Conservation (phyloP, 2,329 filamentous ascomycete genomes). For the Xylariaceae sp. region DNA sequence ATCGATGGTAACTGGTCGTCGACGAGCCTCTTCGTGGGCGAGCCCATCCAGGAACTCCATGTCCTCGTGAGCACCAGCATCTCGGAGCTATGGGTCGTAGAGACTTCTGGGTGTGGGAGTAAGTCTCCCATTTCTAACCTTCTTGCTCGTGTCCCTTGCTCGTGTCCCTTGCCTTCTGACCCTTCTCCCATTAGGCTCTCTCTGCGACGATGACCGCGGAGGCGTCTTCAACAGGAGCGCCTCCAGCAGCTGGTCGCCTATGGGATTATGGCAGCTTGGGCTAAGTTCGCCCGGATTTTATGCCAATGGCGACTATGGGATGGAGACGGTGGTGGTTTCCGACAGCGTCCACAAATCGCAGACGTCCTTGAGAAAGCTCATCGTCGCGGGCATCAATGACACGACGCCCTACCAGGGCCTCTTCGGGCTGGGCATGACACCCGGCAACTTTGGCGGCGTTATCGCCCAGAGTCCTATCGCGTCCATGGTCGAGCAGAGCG, state of each 20-base stretch:
- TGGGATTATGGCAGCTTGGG: conserved; percentile 57
- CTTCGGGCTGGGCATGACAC: conserved; percentile 51
- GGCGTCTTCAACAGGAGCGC: conserved; percentile 47
- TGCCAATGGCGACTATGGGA: conserved; percentile 61
- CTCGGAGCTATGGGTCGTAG: conserved; percentile 67
- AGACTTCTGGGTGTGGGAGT: conserved; percentile 52
- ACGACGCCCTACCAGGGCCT: conserved; percentile 50
- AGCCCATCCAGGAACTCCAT: conserved; percentile 46
- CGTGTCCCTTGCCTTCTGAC: conserved; percentile 2
- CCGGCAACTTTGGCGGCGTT: conserved; percentile 46
- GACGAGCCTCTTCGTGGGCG: conserved; percentile 48
- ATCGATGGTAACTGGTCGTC: conserved; percentile 67
- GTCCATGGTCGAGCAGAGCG: conserved; percentile 53
- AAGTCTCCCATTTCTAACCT: conserved; percentile 24
- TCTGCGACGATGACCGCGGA: conserved; percentile 54
- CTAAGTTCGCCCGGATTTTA: conserved; percentile 52
- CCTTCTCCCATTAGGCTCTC: conserved; percentile 33
- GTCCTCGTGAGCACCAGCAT: conserved; percentile 60
- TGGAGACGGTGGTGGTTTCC: conserved; percentile 42
- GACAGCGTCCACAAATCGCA: conserved; percentile 34
- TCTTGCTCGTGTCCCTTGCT: neutral
- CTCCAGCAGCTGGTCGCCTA: conserved; percentile 53
- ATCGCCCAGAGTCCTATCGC: conserved; percentile 48
- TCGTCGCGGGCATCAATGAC: conserved; percentile 49
- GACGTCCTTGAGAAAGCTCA: conserved; percentile 39